phyloP scores from a whole-genome alignment of 108 stramenopile species.

The Pseudonitzschia multiseries region DNA sequence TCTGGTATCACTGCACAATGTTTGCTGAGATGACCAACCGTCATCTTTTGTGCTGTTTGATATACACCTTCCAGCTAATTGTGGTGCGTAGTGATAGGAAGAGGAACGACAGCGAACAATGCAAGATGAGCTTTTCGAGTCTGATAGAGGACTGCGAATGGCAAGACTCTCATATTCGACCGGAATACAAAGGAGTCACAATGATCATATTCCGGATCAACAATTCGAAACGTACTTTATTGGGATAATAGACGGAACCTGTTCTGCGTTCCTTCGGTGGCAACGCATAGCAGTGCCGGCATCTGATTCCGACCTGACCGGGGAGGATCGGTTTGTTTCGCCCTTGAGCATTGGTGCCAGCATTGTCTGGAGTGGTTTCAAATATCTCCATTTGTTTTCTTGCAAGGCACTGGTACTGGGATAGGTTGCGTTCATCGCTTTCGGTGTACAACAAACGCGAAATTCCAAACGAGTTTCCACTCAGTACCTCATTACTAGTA shows the following conservation, averaged over 20 bases:
- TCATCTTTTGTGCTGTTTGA: constrained; percentile 56
- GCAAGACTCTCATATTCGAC: too few species aligned
- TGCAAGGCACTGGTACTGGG: constrained; percentile 51
- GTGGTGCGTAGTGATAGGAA: neutral
- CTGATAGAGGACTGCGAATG: neutral
- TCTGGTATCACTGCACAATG: constrained; percentile 34
- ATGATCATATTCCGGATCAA: too few species aligned
- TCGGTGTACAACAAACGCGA: constrained; percentile 17
- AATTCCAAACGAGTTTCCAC: neutral
- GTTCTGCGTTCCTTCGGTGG: constrained; percentile 25
- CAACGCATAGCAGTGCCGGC: constrained; percentile 42
- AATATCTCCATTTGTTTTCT: constrained; percentile 54
- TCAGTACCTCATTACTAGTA: neutral
- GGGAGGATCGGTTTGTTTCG: constrained; percentile 43
- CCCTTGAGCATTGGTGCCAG: constrained; percentile 44
- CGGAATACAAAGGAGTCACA: too few species aligned
- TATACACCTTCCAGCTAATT: constrained; percentile 25
- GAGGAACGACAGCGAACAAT: neutral
- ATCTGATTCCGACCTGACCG: constrained; percentile 58
- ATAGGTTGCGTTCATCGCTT: constrained; percentile 43
- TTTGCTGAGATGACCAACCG: constrained; percentile 34
- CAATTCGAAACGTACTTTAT: neutral
- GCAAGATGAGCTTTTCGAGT: neutral
- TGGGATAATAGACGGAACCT: constrained; percentile 49
- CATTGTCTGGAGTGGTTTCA: constrained; percentile 38